Conservation (phyloP, 169 alveolate genomes). For the Plasmodium gaboni region DNA sequence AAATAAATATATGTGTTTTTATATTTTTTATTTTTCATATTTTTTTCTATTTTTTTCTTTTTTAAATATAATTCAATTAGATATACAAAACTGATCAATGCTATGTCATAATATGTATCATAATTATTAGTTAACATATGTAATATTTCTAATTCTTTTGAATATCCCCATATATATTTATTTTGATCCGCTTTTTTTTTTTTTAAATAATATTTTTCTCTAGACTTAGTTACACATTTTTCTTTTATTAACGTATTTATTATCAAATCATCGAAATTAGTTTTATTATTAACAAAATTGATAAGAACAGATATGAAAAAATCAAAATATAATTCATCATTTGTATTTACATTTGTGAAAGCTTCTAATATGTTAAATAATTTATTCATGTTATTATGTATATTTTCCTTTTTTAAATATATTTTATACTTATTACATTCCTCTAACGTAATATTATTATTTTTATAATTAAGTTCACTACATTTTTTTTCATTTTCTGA, state of each 20-base stretch:
- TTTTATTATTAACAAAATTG: conserved; percentile 48
- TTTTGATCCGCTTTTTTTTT: neutral
- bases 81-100: conserved; percentile 6
- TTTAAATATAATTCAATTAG: conserved; percentile 39
- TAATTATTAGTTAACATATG: conserved; percentile 47
- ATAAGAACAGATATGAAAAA: conserved; percentile 26
- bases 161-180: neutral
- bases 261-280: conserved; percentile 35
- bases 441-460: neutral
- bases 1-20: neutral
- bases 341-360: conserved; percentile 8
- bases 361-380: conserved; percentile 24
- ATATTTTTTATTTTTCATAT: too few relatives aligned
- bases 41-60: conserved; percentile 6
- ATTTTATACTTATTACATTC: neutral
- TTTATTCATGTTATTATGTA: neutral
- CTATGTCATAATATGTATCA: conserved; percentile 50
- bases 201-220: neutral
- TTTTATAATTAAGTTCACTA: neutral
- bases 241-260: conserved; percentile 17
- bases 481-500: neutral
- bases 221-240: neutral
- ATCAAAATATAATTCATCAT: conserved; percentile 27
- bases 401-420: neutral
- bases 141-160: conserved; percentile 28